Evolutionary conservation across 495 filamentous ascomycete species (phyloP).

Genomic region (Emericellopsis terricola): DNA sequence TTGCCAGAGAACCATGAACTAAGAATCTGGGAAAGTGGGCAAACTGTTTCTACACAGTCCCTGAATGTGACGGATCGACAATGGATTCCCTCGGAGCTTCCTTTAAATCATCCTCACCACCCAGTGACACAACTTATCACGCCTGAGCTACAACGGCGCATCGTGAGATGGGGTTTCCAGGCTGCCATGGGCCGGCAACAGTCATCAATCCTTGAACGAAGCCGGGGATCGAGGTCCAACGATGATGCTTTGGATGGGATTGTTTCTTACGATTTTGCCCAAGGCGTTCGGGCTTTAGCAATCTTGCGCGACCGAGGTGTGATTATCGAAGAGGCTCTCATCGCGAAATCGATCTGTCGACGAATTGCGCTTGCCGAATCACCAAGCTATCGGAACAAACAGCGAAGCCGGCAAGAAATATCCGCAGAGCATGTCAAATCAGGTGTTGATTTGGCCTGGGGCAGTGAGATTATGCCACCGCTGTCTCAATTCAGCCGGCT

Average conservation of each 20-base stretch:
- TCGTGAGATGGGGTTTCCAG: conserved; percentile 10
- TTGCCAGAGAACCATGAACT: too few relatives aligned
- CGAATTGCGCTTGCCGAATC: not conserved
- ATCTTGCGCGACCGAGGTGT: not conserved
- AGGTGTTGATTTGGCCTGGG: not conserved
- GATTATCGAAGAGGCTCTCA: not conserved
- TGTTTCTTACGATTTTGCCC: not conserved
- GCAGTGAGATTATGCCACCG: not conserved
- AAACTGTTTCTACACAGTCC: too few relatives aligned
- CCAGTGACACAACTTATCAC: conserved; percentile 15
- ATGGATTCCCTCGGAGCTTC: conserved; percentile 12
- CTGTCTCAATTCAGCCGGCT: not conserved
- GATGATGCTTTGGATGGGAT: too few relatives aligned
- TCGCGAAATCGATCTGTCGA: not conserved
- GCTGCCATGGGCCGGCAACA: not conserved
- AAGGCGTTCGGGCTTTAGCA: not conserved
- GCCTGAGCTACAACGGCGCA: conserved; percentile 7
- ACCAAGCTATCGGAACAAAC: not conserved
- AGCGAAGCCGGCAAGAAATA: not conserved
- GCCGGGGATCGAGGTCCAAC: too few relatives aligned
- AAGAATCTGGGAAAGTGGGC: too few relatives aligned
- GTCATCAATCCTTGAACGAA: too few relatives aligned
- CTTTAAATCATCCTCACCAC: conserved; percentile 6
- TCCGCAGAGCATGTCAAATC: not conserved
- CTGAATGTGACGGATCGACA: conserved; percentile 1